Evolutionary conservation across 352 stramenopile species (phyloP), one percentile per base, ranked within the genome.

Genomic region (Saprolegnia parasitica): DNA sequence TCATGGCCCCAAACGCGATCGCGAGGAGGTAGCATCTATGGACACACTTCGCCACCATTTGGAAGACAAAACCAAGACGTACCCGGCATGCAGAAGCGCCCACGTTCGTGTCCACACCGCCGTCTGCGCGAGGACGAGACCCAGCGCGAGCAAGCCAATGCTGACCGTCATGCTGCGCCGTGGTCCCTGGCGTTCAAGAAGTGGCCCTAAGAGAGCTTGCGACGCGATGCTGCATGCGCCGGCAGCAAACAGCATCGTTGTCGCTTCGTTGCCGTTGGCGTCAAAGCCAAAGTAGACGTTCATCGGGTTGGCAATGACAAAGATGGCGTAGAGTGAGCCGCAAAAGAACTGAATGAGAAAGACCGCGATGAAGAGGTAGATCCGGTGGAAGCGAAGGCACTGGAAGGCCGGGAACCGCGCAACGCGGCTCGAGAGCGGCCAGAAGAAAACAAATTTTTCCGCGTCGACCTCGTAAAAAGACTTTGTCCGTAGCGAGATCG

Each of bases 331-430:
- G 47, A 70, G 32, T 4, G 63, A 70, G 29, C 71, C 71, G 52
- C 20, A 13, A 49, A 47, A 74, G 26, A 71, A 66, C 6, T 66
- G 64, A 15, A 57, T 29, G 13, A 71, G 23, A 47, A 71, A 57
- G 0, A 23, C 21, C 11, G 39, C 55, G 42, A 68, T 8, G 4
- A 52, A 50, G 0, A 72, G 23, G 18, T 21, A 47, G 15, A 21
- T 20, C 35, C 54, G 54, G 26, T 72, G 20, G 66, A 72, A 68
- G 32, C 23, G 55, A 21, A 13, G 0, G 32, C 40, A 70, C 42
- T 49, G 42, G 23, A 16, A 21, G 0, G 15, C 13, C 15, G 35
- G 16, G 24, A 57, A 55, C 13, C 23, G 24, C 47, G 24, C n/a
- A 5, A 29, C 24, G 32, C 24, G n/a, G n/a, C 15, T 52, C 8